Conservation (phyloP, 225 moss, liverwort and hornwort genomes). For the Ulota crispa region DNA sequence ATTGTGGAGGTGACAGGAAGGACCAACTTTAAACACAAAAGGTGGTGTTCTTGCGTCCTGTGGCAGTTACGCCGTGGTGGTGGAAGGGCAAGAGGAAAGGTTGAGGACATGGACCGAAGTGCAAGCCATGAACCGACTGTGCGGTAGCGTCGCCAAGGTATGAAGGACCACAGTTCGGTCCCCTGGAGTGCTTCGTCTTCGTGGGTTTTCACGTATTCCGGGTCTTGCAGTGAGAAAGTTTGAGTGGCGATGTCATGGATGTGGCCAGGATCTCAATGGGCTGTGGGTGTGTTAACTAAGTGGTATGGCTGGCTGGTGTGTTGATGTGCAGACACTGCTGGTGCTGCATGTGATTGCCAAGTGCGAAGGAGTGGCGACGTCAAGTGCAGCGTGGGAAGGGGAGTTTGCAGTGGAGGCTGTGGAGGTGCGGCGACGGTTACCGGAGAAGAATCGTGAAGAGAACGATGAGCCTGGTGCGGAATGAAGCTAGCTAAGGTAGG, state of each 20-base stretch:
- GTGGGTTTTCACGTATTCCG: too few relatives aligned
- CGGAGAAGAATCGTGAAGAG: constrained; percentile 85
- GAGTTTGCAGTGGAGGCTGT: constrained; percentile 62
- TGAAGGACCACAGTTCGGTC: background rate
- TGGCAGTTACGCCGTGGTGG: constrained; percentile 75
- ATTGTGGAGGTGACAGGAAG: background rate
- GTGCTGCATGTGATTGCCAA: constrained; percentile 58
- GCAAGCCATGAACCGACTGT: constrained; percentile 86
- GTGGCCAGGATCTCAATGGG: background rate
- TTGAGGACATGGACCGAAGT: constrained; percentile 87
- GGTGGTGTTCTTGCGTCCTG: background rate
- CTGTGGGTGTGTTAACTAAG: background rate
- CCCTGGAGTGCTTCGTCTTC: too few relatives aligned
- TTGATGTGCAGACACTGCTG: constrained; percentile 56
- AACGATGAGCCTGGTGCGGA: background rate
- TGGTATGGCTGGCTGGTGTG: background rate
- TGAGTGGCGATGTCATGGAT: background rate
- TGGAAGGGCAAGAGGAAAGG: constrained; percentile 62
- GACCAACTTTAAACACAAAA: background rate
- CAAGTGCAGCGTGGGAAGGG: constrained; percentile 52
- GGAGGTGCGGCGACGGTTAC: constrained; percentile 82
- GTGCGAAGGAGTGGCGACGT: constrained; percentile 31
- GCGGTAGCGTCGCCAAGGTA: constrained; percentile 92
- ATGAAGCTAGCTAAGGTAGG: background rate
- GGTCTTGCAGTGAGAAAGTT: background rate